These are phyloP conservation scores for Pulveroboletus sp. DNA, from an alignment of 768 basidiomycete genomes.

Conservation along the genomic window DNA sequence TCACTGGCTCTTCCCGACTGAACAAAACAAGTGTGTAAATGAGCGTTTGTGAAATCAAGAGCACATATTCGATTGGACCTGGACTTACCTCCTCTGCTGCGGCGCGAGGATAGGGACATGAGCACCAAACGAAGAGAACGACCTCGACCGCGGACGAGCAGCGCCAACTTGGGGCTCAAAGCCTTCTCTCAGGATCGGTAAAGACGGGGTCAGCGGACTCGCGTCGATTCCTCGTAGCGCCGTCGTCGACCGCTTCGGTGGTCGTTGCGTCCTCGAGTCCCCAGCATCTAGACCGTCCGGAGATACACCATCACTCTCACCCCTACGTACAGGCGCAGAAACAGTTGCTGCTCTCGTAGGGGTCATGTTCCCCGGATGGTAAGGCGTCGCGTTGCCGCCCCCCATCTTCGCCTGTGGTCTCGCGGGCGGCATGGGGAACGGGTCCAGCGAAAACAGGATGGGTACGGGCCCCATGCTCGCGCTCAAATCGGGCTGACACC, in stretches of 20 bases:
- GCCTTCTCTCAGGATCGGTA: conserved; percentile 50
- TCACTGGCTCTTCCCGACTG: conserved; percentile 24
- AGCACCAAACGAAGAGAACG: conserved; percentile 69
- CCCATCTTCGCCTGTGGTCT: not conserved
- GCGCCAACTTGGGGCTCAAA: conserved; percentile 56
- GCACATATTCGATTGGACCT: not conserved
- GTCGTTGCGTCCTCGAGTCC: conserved; percentile 1
- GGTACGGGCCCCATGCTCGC: conserved; percentile 53
- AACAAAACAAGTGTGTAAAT: not conserved
- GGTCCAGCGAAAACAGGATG: conserved; percentile 56
- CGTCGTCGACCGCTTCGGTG: conserved; percentile 20
- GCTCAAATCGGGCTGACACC: conserved; percentile 47
- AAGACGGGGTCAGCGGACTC: not conserved
- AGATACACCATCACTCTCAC: not conserved
- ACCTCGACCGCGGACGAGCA: conserved; percentile 56
- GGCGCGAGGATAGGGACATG: conserved; percentile 2
- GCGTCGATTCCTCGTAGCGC: not conserved
- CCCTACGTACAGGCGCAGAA: conserved; percentile 28
- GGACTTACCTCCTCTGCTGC: conserved; percentile 18
- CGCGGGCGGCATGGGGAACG: conserved; percentile 26
- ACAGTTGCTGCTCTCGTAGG: conserved; percentile 30
- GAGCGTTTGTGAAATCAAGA: not conserved
- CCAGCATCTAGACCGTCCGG: not conserved
- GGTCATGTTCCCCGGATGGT: not conserved
- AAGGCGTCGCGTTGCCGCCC: not conserved